Percentiles rank a stretch among this genome's conserved stretches.
Evolutionary conservation across 2,329 filamentous ascomycete genomes (phyloP).

Genomic region (Nothopassalora personata): DNA sequence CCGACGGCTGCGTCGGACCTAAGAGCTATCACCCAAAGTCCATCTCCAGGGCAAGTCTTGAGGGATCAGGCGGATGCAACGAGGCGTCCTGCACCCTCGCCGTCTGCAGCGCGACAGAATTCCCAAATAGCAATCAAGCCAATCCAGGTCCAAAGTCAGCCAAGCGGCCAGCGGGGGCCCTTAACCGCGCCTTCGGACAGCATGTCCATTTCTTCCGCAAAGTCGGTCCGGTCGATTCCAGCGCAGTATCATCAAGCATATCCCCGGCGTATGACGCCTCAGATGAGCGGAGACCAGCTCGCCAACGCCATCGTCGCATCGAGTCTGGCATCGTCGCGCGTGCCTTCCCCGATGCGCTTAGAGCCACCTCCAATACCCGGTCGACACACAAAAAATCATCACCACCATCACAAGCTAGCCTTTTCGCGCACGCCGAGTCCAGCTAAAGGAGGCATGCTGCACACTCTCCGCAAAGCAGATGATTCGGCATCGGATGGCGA

Average conservation of each 20-base stretch:
- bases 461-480: slow-evolving; percentile 57
- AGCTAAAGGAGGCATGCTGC: slow-evolving; percentile 51
- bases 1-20: neutral
- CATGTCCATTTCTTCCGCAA: slow-evolving; percentile 18
- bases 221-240: slow-evolving; percentile 26
- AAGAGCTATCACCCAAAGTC: neutral
- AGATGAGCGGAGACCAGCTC: slow-evolving; percentile 59
- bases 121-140: slow-evolving; percentile 11
- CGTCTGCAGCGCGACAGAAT: slow-evolving; percentile 9
- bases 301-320: slow-evolving; percentile 71
- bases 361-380: slow-evolving; percentile 37
- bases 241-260: slow-evolving; percentile 33
- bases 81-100: slow-evolving; percentile 12
- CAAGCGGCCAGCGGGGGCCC: slow-evolving; percentile 4
- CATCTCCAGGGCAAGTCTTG: slow-evolving; percentile 13
- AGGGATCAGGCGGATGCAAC: slow-evolving; percentile 9
- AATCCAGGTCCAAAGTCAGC: slow-evolving; percentile 10
- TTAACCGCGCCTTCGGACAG: slow-evolving; percentile 17
- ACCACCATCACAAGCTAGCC: slow-evolving; percentile 23
- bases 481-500: slow-evolving; percentile 32
- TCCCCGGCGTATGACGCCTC: slow-evolving; percentile 37
- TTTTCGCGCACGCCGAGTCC: slow-evolving; percentile 41
- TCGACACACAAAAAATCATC: slow-evolving; percentile 17
- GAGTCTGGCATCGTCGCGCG: slow-evolving; percentile 57
- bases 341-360: slow-evolving; percentile 37